A percentile compares a stretch with the other conserved stretches of the same genome.
Conservation (phyloP, 257 asterid species). For the Solanum pennellii region DNA sequence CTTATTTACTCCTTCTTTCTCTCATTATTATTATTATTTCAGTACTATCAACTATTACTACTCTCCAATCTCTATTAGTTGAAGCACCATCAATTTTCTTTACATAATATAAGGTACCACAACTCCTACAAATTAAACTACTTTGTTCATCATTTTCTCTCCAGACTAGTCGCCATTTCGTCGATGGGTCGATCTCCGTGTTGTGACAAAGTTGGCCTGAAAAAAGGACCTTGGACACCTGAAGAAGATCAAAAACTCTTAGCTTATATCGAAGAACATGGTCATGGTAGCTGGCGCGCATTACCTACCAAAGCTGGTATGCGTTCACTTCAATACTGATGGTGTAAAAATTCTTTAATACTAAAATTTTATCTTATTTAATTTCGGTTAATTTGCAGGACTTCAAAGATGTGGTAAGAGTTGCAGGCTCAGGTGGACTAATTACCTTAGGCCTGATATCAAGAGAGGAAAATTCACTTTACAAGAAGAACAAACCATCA, state of each 20-base stretch:
- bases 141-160: not conserved
- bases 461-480: constrained; percentile 85
- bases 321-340: not conserved
- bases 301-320: constrained; percentile 80
- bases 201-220: constrained; percentile 72
- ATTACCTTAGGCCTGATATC: constrained; percentile 81
- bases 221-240: constrained; percentile 96
- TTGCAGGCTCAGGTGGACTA: constrained; percentile 86
- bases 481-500: constrained; percentile 91
- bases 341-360: not conserved
- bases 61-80: not conserved
- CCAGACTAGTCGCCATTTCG: not conserved
- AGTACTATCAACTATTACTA: not conserved
- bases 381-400: constrained; percentile 17
- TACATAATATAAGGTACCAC: not conserved
- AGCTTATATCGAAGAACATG: constrained; percentile 77
- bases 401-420: constrained; percentile 90
- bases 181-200: constrained; percentile 90
- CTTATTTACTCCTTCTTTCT: constrained; percentile 6
- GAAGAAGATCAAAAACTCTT: constrained; percentile 87
- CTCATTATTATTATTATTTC: not conserved
- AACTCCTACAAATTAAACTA: not conserved
- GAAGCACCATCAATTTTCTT: not conserved
- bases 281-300: constrained; percentile 97
- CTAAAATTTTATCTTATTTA: not conserved